Base-by-base conservation (phyloP, 495 filamentous ascomycete genomes). In the Patellaria atrata region DNA sequence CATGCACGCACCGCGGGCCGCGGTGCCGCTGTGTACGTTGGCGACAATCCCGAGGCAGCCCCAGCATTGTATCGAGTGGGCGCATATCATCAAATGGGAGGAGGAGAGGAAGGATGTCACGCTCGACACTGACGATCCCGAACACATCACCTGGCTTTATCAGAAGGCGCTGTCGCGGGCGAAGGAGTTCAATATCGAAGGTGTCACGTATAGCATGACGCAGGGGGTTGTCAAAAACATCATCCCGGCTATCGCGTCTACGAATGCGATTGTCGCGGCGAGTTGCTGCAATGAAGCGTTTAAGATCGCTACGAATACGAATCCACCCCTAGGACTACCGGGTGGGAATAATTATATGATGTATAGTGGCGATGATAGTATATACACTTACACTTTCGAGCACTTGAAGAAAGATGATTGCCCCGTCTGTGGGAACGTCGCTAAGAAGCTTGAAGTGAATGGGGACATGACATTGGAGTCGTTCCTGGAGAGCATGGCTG, bases 191-290 rank as follows among this genome's bases (percentile, higher is more conserved):
- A 76, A 83, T 43, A 99, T 99, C 54, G 53, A 69, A 2, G 91
- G 91, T 14, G 79, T 99, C 17, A 94, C 91, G 9, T 99, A 96
- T 59, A 75, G 79, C n/a, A 71, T 94, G 55, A 93, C 91, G 0
- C 91, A 99, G 51, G 91, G 91, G 21, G 89, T 96, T 0, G 85
- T 99, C 45, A 99, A 99, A 58, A 96, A 99, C 52, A 99, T 99
- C 56, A 99, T 99, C 41, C 91, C 91, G 1, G 91, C 91, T 7
- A 99, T 99, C 50, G 91, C 91, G 25, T 87, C 82, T 1, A 99
- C 91, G 4, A 99, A 99, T 56, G 86, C 87, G 13, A 86, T 96
- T 33, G 81, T 99, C 43, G 91, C 91, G 2, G 91, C 86, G 2
- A 75, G 76, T 24, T 94, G 86, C 50, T 96, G 89, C 48, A 96